These are phyloP conservation scores for Rossbeevera mucosa DNA, from an alignment of 768 basidiomycete genomes.

Conservation along the genomic window DNA sequence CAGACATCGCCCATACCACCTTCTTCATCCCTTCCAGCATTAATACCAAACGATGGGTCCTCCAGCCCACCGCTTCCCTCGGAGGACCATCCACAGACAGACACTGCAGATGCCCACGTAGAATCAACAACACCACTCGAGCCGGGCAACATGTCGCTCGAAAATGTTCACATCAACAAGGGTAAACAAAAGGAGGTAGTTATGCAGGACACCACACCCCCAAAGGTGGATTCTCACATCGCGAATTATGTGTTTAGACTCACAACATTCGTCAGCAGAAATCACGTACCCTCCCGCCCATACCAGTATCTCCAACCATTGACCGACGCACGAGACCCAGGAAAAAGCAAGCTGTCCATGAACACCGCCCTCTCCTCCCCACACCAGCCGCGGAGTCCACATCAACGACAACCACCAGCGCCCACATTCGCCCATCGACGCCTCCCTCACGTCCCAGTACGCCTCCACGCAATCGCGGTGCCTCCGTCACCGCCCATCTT, in stretches of 20 bases:
- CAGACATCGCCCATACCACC: slow-evolving; percentile 30
- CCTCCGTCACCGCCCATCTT: slow-evolving; percentile 35
- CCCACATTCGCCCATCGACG: slow-evolving; percentile 21
- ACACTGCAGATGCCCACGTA: slow-evolving; percentile 13
- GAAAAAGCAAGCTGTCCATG: slow-evolving; percentile 18
- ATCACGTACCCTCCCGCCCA: slow-evolving; percentile 36
- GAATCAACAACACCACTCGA: slow-evolving; percentile 17
- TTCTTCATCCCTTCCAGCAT: slow-evolving; percentile 51
- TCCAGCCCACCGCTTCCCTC: slow-evolving; percentile 54
- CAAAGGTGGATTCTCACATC: slow-evolving; percentile 17
- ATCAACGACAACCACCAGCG: slow-evolving; percentile 6
- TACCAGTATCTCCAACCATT: slow-evolving; percentile 46
- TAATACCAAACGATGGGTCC: slow-evolving; percentile 58
- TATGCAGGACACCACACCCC: slow-evolving; percentile 24
- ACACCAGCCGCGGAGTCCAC: slow-evolving; percentile 27
- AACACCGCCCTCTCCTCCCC: slow-evolving; percentile 17
- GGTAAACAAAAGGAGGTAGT: slow-evolving; percentile 16
- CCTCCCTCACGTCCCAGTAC: slow-evolving; percentile 40
- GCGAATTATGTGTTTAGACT: neutral
- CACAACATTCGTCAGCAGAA: slow-evolving; percentile 26
- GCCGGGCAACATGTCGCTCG: slow-evolving; percentile 4
- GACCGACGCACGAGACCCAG: slow-evolving; percentile 29
- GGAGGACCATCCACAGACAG: slow-evolving; percentile 21
- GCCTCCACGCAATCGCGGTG: slow-evolving; percentile 30
- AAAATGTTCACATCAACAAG: slow-evolving; percentile 10